Percentiles rank a stretch among this genome's conserved stretches.
These are phyloP conservation scores for Physcomitrellopsis africana DNA, from an alignment of 225 moss, liverwort and hornwort genomes.

Conservation along the genomic window DNA sequence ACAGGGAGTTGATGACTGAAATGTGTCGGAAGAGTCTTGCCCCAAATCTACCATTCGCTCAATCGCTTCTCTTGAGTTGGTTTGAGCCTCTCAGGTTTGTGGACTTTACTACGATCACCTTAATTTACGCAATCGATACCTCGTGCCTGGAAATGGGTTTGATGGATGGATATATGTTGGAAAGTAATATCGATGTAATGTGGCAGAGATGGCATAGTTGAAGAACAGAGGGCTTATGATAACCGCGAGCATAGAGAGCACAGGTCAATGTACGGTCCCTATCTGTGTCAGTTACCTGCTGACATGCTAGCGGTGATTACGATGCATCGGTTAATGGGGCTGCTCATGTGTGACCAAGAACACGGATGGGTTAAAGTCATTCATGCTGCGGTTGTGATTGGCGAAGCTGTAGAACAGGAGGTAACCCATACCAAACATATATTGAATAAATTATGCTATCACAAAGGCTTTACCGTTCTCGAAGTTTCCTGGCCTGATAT, in stretches of 20 bases:
- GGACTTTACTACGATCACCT: slow-evolving; percentile 21
- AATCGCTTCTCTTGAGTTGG: slow-evolving; percentile 81
- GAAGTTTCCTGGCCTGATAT: background rate
- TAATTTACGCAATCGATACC: background rate
- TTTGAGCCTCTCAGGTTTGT: slow-evolving; percentile 84
- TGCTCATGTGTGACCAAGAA: slow-evolving; percentile 69
- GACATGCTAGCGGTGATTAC: slow-evolving; percentile 91
- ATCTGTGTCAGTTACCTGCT: slow-evolving; percentile 68
- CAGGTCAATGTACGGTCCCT: slow-evolving; percentile 74
- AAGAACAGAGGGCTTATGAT: slow-evolving; percentile 61
- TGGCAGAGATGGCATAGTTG: slow-evolving; percentile 52
- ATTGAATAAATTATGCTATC: background rate
- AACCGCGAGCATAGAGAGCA: slow-evolving; percentile 54
- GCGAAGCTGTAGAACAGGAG: slow-evolving; percentile 92
- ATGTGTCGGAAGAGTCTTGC: slow-evolving; percentile 95
- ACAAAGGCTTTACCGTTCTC: background rate
- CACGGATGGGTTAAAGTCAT: slow-evolving; percentile 76
- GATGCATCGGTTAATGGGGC: slow-evolving; percentile 84
- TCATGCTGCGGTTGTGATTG: slow-evolving; percentile 65
- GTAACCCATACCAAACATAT: slow-evolving; percentile 32
- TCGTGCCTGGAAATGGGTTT: background rate
- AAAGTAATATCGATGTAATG: slow-evolving; percentile 11
- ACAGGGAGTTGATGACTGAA: slow-evolving; percentile 72
- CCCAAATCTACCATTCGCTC: slow-evolving; percentile 80
- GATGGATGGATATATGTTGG: background rate